Percentiles rank a stretch among this genome's conserved stretches.
These are phyloP conservation scores for Peronosclerospora sorghi DNA, from an alignment of 352 stramenopile species.

Conservation along the genomic window DNA sequence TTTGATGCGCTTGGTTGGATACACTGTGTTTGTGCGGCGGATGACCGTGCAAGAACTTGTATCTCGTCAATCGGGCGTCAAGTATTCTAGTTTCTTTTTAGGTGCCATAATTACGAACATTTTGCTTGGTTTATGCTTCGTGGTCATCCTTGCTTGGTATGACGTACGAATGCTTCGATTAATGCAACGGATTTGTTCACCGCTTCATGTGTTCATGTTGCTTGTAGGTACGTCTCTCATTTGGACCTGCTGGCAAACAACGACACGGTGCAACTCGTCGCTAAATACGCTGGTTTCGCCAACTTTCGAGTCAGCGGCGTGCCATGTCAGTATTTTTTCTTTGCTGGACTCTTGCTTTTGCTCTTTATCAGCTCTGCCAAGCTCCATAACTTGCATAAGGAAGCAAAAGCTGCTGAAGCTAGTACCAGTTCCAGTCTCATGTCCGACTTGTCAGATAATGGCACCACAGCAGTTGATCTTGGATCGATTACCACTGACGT, in stretches of 20 bases:
- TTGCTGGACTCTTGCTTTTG: slow-evolving; percentile 39
- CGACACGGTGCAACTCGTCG: slow-evolving; percentile 22
- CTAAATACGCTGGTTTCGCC: slow-evolving; percentile 46
- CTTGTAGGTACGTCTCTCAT: slow-evolving; percentile 41
- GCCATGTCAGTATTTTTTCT: slow-evolving; percentile 62
- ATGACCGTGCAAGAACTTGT: slow-evolving; percentile 49
- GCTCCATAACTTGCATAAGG: slow-evolving; percentile 48
- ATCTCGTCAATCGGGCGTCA: slow-evolving; percentile 12
- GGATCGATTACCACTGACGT: slow-evolving; percentile 19
- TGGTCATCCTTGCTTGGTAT: slow-evolving; percentile 42
- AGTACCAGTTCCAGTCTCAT: slow-evolving; percentile 4
- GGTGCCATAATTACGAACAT: slow-evolving; percentile 25
- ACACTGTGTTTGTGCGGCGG: slow-evolving; percentile 52
- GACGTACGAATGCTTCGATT: background rate
- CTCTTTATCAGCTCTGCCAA: slow-evolving; percentile 54
- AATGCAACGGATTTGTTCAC: background rate
- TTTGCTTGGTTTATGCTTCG: slow-evolving; percentile 33
- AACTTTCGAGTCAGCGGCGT: slow-evolving; percentile 35
- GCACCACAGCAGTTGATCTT: slow-evolving; percentile 12
- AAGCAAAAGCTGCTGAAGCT: slow-evolving; percentile 5
- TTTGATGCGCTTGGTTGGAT: slow-evolving; percentile 43
- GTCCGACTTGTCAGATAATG: slow-evolving; percentile 9
- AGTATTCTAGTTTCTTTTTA: slow-evolving; percentile 37
- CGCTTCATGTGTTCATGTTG: background rate
- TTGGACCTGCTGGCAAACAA: slow-evolving; percentile 29